Evolutionary conservation across 331 rosid genomes (phyloP), one percentile per base, ranked within the genome.

Genomic region (Spiraea crenata): DNA sequence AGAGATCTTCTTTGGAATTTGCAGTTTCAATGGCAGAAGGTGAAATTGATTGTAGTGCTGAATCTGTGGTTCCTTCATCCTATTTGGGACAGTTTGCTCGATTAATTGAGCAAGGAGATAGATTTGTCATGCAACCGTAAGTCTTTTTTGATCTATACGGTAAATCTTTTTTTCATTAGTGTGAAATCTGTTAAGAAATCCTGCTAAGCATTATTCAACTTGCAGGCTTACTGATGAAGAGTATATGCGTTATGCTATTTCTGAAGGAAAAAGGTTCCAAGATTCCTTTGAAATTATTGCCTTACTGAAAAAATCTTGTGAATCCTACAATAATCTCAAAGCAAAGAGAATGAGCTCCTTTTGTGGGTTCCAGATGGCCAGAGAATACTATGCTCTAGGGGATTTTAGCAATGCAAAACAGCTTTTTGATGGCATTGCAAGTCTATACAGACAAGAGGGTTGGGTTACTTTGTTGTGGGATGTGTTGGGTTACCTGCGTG

Each of bases 401-500:
- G 96, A 91, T 72, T 80, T 79, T 72, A 76, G 74, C 77, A 85
- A 87, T 59, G 92, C 97, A 67, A 87, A 87, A 79, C 79, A 71
- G 72, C 76, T 76, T 64, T 86, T 91, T 79, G 91, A 85, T 72
- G 81, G 46, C 57, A 81, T 89, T 79, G 97, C 97, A 67, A 85
- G 74, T 80, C 75, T 91, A 54, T 95, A 95, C 80, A 91, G 99
- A 80, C 90, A 82, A 89, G 99, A 95, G 84, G 97, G 97, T 51
- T 95, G 97, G 99, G 85, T 82, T 69, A 85, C 92, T 55, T 87
- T 91, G 85, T 78, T 95, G 73, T 95, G 99, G 99, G 88, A 95
- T 70, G 93, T 87, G 59, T 82, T 95, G 86, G 89, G 99, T 79
- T 91, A 87, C 86, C 79, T 89, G 77, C 90, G 95, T 61, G 99